Conservation (phyloP, 345 rosid species). For the Cardiospermum halicacabum region DNA sequence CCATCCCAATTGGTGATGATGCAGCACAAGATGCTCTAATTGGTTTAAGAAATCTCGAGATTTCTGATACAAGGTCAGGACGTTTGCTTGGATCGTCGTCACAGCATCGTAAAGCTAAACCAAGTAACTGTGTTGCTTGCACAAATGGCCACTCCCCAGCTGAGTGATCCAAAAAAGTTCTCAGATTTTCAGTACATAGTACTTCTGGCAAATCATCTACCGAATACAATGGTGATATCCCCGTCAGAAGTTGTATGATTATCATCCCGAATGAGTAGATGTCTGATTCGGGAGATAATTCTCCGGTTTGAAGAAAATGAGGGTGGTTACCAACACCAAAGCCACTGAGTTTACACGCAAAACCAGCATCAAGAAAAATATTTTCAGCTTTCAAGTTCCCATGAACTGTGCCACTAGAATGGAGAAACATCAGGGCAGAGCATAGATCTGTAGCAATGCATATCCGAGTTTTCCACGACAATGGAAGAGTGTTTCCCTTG, state of each 20-base stretch:
- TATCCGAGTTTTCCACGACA: conserved; percentile 31
- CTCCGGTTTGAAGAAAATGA: conserved; percentile 9
- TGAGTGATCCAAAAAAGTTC: conserved; percentile 18
- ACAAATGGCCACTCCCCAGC: conserved; percentile 30
- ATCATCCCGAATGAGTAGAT: conserved; percentile 29
- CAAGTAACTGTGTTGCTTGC: conserved; percentile 25
- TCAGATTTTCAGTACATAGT: conserved; percentile 1
- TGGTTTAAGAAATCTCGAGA: conserved; percentile 26
- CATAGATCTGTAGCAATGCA: conserved; percentile 27
- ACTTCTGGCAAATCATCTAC: background rate
- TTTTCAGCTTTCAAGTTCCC: conserved; percentile 24
- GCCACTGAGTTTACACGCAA: conserved; percentile 23
- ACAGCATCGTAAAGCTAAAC: conserved; percentile 29
- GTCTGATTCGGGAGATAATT: conserved; percentile 22
- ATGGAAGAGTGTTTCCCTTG: conserved; percentile 18
- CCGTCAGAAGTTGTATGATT: conserved; percentile 23
- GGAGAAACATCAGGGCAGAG: conserved; percentile 24
- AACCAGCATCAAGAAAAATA: conserved; percentile 29
- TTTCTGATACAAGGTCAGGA: conserved; percentile 30
- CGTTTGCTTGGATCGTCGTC: conserved; percentile 10
- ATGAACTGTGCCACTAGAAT: conserved; percentile 18
- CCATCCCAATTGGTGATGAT: conserved; percentile 16
- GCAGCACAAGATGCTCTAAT: conserved; percentile 25
- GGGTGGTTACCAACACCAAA: conserved; percentile 21
- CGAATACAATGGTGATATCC: conserved; percentile 9